Evolutionary conservation across 2,329 filamentous ascomycete genomes (phyloP).

Genomic region (Salinomyces thailandicus): DNA sequence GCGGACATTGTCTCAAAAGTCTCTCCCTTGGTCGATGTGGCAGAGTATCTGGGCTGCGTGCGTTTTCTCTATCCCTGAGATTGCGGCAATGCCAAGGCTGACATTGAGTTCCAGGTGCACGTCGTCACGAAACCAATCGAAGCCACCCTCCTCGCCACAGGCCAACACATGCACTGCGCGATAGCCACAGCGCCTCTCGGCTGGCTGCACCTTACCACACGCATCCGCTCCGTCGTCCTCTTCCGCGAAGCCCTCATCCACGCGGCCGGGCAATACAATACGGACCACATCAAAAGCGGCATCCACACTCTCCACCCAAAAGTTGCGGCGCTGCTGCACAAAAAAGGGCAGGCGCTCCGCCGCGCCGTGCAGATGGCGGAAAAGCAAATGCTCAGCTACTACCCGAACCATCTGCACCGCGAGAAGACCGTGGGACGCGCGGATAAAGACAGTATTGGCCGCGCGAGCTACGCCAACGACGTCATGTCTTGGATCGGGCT

Average conservation of each 20-base stretch:
- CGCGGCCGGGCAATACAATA: constrained; percentile 33
- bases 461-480: constrained; percentile 37
- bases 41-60: constrained; percentile 37
- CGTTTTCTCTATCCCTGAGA: no score
- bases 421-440: constrained; percentile 17
- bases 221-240: constrained; percentile 36
- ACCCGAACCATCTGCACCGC: constrained; percentile 21
- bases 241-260: constrained; percentile 39
- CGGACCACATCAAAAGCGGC: constrained; percentile 11
- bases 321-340: constrained; percentile 21
- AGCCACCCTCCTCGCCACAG: constrained; percentile 37
- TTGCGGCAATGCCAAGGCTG: not conserved
- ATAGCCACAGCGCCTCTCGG: constrained; percentile 33
- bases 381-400: constrained; percentile 27
- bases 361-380: constrained; percentile 19
- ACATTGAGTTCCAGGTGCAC: constrained; percentile 14
- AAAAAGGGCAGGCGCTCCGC: constrained; percentile 21
- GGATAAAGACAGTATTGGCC: constrained; percentile 26
- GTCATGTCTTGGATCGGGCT: constrained; percentile 44
- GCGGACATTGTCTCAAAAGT: constrained; percentile 30
- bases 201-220: constrained; percentile 38
- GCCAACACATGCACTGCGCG: constrained; percentile 35
- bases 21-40: constrained; percentile 33
- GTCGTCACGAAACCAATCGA: constrained; percentile 38
- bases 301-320: constrained; percentile 14